Base-by-base conservation (phyloP, 306 rosid species). In the Bauhinia variegata region DNA sequence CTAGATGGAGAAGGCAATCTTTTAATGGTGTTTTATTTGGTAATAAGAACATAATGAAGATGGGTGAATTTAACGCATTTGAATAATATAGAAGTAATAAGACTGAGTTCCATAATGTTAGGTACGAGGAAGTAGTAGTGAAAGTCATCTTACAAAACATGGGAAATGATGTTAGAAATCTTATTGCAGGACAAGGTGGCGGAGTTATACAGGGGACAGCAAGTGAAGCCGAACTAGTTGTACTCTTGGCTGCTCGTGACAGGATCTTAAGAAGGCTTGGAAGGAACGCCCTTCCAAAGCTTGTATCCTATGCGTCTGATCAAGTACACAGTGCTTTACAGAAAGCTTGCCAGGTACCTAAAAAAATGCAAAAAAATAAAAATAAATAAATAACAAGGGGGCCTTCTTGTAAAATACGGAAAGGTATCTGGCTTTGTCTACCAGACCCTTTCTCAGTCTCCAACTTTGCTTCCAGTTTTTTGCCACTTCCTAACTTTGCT, bases 141-240 rank as follows among this genome's bases (percentile, higher is more conserved):
- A 7, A 52, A 36, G 44, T 60, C 71, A 54, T 55, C 73, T 60
- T 46, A 9, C 14, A 48, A 67, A 53, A 59, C 42, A 44, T 36
- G 58, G 33, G 15, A 60, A 71, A 63, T 63, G 66, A 71, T 54
- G 75, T 65, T 11, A 47, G 54, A 55, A 66, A 43, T 73, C 42
- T 41, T 70, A 63, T 58, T 92, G 75, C 82, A 92, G 96, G 96
- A 52, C 63, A 79, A 70, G 98, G 96, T 54, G 98, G 96, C 69
- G 96, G 98, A 78, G 96, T 92, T 28, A 92, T 92, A 59, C 98
- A 89, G 76, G 98, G 98, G 48, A 87, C 98, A 47, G 96, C 98
- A 18, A 92, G 98, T 83, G 98, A 92, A 78, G 96, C 98, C 68
- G 80, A 81, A 58, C 82, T 92, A n/a, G 96, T 92, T 76, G 98